Conservation (phyloP, 371 early-diverging fungal genomes). For the Coemansia sp. region DNA sequence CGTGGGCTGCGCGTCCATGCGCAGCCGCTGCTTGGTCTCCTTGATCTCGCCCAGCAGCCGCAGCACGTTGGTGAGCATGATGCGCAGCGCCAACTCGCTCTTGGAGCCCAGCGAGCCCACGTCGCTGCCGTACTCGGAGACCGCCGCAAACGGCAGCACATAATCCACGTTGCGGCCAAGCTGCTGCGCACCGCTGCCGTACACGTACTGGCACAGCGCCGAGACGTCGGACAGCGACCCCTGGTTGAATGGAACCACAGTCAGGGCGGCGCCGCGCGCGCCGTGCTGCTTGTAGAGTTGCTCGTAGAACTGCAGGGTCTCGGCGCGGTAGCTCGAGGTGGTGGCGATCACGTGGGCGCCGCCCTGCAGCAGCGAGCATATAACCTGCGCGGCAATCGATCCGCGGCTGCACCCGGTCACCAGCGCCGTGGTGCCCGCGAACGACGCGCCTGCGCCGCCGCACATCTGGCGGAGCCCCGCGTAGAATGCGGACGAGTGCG, state of each 20-base stretch:
- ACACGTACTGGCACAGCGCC: slow-evolving; percentile 81
- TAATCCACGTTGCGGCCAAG: slow-evolving; percentile 92
- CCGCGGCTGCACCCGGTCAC: slow-evolving; percentile 91
- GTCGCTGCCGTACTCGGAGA: slow-evolving; percentile 87
- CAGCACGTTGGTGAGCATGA: slow-evolving; percentile 53
- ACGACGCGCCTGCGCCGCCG: slow-evolving; percentile 70
- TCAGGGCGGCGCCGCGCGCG: slow-evolving; percentile 80
- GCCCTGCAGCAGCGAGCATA: slow-evolving; percentile 85
- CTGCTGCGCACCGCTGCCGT: slow-evolving; percentile 72
- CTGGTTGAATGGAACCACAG: slow-evolving; percentile 96
- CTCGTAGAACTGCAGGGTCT: slow-evolving; percentile 85
- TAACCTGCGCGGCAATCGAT: slow-evolving; percentile 87
- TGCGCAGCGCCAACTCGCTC: slow-evolving; percentile 82
- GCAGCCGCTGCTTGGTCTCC: slow-evolving; percentile 64
- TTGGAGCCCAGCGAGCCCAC: slow-evolving; percentile 80
- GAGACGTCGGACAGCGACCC: slow-evolving; percentile 84
- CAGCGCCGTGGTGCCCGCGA: slow-evolving; percentile 77
- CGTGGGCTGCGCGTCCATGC: slow-evolving; percentile 83
- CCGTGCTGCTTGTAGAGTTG: slow-evolving; percentile 82
- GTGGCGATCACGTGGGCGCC: slow-evolving; percentile 93
- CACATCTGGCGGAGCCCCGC: slow-evolving; percentile 73
- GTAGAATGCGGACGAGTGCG: slow-evolving; percentile 70
- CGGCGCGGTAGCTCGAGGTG: slow-evolving; percentile 84
- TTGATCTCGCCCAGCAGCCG: slow-evolving; percentile 83
- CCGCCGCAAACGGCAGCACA: slow-evolving; percentile 94